Percentiles rank a stretch among this genome's conserved stretches.
Conservation (phyloP, 306 rosid genomes). For the Herpetospermum pedunculosum region DNA sequence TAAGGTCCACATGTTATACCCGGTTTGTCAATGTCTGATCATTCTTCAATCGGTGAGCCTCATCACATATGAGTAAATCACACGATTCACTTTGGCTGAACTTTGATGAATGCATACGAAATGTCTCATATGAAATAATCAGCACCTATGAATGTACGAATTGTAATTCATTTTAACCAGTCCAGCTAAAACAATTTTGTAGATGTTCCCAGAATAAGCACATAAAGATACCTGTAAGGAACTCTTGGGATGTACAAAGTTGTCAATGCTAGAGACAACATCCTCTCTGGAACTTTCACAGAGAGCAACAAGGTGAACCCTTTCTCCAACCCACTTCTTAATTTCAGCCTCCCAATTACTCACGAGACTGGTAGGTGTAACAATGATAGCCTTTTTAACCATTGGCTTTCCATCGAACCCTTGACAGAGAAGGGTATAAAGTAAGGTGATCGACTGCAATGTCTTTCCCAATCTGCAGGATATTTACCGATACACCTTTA, state of each 20-base stretch:
- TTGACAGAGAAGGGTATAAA: conserved; percentile 80
- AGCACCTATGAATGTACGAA: conserved; percentile 45
- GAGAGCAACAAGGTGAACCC: conserved; percentile 62
- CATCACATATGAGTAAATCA: conserved; percentile 92
- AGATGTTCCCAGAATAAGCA: conserved; percentile 7
- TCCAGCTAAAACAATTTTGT: background rate
- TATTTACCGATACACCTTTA: conserved; percentile 6
- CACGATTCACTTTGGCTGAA: conserved; percentile 63
- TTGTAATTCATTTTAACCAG: background rate
- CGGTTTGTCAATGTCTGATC: conserved; percentile 91
- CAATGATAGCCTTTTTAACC: conserved; percentile 79
- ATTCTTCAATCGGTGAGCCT: conserved; percentile 94
- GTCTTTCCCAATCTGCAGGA: conserved; percentile 91
- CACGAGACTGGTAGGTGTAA: conserved; percentile 97
- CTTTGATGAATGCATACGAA: conserved; percentile 77
- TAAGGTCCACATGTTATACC: conserved; percentile 30
- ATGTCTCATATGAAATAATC: conserved; percentile 88
- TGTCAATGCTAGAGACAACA: conserved; percentile 70
- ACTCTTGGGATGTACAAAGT: conserved; percentile 48
- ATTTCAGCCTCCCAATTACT: conserved; percentile 99
- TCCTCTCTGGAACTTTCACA: conserved; percentile 85
- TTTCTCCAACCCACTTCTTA: conserved; percentile 80
- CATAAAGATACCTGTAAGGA: conserved; percentile 40
- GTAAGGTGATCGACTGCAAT: conserved; percentile 85
- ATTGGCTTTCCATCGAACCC: conserved; percentile 80